These are phyloP conservation scores for Sporothrix phasma DNA, from an alignment of 2,329 filamentous ascomycete genomes.

Conservation along the genomic window DNA sequence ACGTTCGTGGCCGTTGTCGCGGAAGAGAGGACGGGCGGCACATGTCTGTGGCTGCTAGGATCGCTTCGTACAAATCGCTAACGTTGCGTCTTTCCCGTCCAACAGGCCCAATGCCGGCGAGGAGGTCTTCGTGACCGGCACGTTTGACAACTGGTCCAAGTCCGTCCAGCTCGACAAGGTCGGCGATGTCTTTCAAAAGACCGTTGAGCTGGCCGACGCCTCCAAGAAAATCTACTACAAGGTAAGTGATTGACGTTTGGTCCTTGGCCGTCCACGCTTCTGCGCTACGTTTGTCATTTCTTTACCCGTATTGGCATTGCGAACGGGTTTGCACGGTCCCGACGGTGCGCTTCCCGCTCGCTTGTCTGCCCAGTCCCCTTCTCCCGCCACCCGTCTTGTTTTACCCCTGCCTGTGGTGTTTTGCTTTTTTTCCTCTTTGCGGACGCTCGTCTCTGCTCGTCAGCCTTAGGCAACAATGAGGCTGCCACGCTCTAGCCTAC, in stretches of 20 bases:
- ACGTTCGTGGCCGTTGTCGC: neutral
- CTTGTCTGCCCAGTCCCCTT: neutral
- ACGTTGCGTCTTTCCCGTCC: neutral
- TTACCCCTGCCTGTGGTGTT: neutral
- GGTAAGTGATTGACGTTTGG: conserved; percentile 41
- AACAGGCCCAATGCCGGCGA: conserved; percentile 71
- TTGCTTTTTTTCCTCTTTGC: neutral
- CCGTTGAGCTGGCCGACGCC: conserved; percentile 58
- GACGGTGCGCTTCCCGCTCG: neutral
- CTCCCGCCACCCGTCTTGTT: neutral
- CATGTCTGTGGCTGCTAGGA: too few species aligned
- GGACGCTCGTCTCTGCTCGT: neutral
- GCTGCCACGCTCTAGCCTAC: neutral
- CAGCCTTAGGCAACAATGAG: neutral
- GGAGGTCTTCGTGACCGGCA: conserved; percentile 90
- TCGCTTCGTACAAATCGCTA: neutral
- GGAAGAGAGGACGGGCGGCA: neutral
- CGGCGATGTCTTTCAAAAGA: conserved; percentile 66
- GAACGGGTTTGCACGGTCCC: neutral
- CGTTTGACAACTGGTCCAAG: conserved; percentile 90
- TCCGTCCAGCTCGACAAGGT: conserved; percentile 72
- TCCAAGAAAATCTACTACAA: conserved; percentile 84
- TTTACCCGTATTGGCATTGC: too few species aligned
- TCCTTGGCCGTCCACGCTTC: neutral
- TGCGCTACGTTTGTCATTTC: neutral